Evolutionary conservation across 1,284 basidiomycete species (phyloP).

Genomic region (Sporisorium exsertum): DNA sequence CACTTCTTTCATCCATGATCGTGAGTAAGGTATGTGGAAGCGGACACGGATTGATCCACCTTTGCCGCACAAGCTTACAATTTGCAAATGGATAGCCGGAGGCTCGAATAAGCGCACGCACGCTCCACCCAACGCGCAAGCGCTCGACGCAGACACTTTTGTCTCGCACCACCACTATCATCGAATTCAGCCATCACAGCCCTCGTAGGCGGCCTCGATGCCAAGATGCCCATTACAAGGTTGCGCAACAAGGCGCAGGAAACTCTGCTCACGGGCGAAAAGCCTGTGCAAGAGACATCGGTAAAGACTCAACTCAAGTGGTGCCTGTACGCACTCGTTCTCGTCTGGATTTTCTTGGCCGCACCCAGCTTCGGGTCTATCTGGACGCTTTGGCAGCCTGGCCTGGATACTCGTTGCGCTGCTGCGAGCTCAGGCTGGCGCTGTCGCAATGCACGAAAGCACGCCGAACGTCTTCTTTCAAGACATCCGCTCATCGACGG

Average conservation of each 20-base stretch:
- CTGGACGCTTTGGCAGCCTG: neutral
- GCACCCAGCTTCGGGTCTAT: slow-evolving; percentile 3
- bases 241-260: slow-evolving; percentile 9
- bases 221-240: neutral
- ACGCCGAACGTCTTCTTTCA: slow-evolving; percentile 23
- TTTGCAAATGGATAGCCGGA: neutral
- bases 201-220: neutral
- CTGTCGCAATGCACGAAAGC: slow-evolving; percentile 23
- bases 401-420: slow-evolving; percentile 14
- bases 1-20: neutral
- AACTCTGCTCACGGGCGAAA: slow-evolving; percentile 8
- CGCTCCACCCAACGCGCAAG: neutral
- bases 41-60: neutral
- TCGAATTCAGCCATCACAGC: neutral
- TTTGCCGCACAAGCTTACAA: neutral
- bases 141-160: neutral
- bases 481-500: slow-evolving; percentile 51
- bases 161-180: neutral
- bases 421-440: neutral
- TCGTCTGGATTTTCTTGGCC: neutral
- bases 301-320: neutral
- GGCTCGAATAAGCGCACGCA: neutral
- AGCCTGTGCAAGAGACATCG: neutral
- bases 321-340: neutral
- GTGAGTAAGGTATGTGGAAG: neutral